Evolutionary conservation across 2,329 filamentous ascomycete species (phyloP), one percentile per base, ranked within the genome.

Genomic region (Sclerotinia glacialis): DNA sequence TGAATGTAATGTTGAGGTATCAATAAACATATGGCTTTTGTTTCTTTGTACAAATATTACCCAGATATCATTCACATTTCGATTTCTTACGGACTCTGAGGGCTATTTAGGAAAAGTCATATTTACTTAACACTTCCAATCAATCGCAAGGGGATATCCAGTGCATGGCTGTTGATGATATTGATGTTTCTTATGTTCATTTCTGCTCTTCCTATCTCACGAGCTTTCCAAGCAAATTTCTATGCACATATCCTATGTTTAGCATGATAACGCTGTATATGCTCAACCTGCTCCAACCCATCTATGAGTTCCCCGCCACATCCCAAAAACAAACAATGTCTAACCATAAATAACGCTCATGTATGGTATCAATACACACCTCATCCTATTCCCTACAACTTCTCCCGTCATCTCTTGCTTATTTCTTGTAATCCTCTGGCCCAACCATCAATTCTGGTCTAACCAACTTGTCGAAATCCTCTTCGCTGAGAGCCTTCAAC

Each of bases 401-500:
- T 5, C 68, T 64, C 67, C 70, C 66, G 73, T 71, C 31, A 23
- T 40, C 8, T 7, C 18, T 37, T 31, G 14, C 44, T 37, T 65
- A 65, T 42, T 65, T 64, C 68, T 87, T 85, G 78, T 85, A 85
- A 75, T 89, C 86, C 79, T 87, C 89, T 59, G 94, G 94, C 68
- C 89, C 89, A 76, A 99, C 84, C 94, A 99, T 99, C 77, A 98
- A 85, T 83, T 98, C 94, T 31, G 95, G 95, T 75, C 88, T 88
- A 72, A 99, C 95, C 71, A 96, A 84, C 72, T 86, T 84, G 79
- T 97, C 93, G 77, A 98, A 98, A 77, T 97, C 93, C 76, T 91
- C 91, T 77, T 89, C 88, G 71, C 88, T 94, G 72, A 98, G 83
- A 55, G 93, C 94, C 73, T 97, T 86, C 72, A 99, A 86, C 83